Evolutionary conservation across 352 stramenopile genomes (phyloP), one percentile per base, ranked within the genome.

Genomic region (Phytophthora fragariae): DNA sequence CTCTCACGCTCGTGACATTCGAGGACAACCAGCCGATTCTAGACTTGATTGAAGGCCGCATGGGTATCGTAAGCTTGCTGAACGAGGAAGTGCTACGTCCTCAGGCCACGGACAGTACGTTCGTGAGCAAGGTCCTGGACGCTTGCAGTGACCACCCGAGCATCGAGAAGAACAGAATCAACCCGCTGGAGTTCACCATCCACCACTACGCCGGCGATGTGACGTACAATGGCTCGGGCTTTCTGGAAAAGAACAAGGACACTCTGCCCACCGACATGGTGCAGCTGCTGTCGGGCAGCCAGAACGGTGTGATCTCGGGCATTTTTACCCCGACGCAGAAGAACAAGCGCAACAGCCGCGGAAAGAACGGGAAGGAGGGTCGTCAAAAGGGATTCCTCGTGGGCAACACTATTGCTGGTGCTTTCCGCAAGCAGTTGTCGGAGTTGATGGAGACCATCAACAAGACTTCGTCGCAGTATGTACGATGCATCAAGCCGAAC

Each of bases 21-120:
- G 82, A 93, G 63, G 94, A 98, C 76, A 98, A 98, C 75, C 89
- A 98, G 75, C 82, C 86, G 6, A 97, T 96, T 57, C 67, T 98
- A 46, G 92, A 98, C 63, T 65, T 98, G 29, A 92, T 98, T 57
- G 92, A 98, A 71, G 85, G 85, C 31, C 89, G 79, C 37, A 90
- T 89, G 70, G 95, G 95, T 24, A 97, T 99, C 65, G 82, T 99
- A 21, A 86, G 83, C 33, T 76, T 99, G 57, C 79, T 99, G 33
- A 98, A 99, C 73, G 97, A 99, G 78, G 95, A 99, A 76, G 97
- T 98, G 55, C 89, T 98, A 8, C 83, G 92, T 21, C 92, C 94
- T 5, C 83, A 94, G 62, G 92, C 90, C 15, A 94, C 77, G 5
- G 91, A 98, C 74, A 81, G 35, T 21, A 92, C 85, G 24, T 97